Conservation (phyloP, 192 early-diverging fungal species). For the Rhizophagus clarus region DNA sequence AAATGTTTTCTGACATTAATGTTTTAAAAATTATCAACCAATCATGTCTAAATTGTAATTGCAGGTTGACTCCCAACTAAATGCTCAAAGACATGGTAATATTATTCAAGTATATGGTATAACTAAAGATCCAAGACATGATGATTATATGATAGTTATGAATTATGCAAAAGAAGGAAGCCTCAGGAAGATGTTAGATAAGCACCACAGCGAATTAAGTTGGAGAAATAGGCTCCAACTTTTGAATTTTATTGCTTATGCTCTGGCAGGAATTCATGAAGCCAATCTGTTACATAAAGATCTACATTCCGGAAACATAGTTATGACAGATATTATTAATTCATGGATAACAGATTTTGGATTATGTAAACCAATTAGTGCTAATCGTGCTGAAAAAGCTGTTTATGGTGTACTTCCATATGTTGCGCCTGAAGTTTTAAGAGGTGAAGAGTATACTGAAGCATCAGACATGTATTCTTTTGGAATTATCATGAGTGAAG, state of each 20-base stretch:
- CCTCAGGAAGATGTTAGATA: not conserved
- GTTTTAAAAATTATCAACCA: too few relatives aligned
- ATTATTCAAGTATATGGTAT: constrained; percentile 32
- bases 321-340: constrained; percentile 25
- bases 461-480: constrained; percentile 44
- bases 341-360: constrained; percentile 38
- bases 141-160: constrained; percentile 47
- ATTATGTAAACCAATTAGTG: constrained; percentile 27
- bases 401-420: constrained; percentile 41
- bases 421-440: constrained; percentile 37
- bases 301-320: constrained; percentile 46
- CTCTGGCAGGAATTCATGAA: constrained; percentile 39
- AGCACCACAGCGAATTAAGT: not conserved
- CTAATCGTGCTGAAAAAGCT: not conserved
- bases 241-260: constrained; percentile 34
- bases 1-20: not conserved
- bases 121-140: constrained; percentile 38
- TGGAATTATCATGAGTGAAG: constrained; percentile 47
- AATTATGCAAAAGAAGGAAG: constrained; percentile 35
- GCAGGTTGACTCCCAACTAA: not conserved
- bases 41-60: not conserved
- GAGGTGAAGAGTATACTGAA: not conserved
- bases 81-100: not conserved
- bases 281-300: constrained; percentile 43
- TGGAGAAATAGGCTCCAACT: not conserved